Percentiles rank a stretch among this genome's conserved stretches.
These are phyloP conservation scores for Fagopyrum esculentum DNA, from an alignment of 148 eudicot genomes.

Conservation along the genomic window DNA sequence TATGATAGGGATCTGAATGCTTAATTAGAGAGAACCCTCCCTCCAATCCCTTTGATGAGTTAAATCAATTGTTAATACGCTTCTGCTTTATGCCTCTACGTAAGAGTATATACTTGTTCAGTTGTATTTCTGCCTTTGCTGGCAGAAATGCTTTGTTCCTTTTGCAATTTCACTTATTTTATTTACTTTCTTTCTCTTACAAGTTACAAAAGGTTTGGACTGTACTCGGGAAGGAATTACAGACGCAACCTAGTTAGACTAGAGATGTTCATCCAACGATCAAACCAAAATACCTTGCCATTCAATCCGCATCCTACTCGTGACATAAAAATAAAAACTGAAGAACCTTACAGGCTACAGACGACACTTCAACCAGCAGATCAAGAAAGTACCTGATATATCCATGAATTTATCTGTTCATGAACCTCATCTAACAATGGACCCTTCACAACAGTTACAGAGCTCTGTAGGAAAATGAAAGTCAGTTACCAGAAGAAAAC, in stretches of 20 bases:
- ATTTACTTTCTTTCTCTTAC: neutral
- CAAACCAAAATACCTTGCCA: neutral
- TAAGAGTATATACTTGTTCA: too few species aligned
- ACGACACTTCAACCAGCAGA: neutral
- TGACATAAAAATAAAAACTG: neutral
- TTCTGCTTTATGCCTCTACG: too few species aligned
- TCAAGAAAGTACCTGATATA: constrained; percentile 47
- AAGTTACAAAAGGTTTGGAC: neutral
- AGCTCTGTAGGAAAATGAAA: constrained; percentile 18
- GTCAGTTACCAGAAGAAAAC: neutral
- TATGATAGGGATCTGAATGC: neutral
- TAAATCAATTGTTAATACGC: too few species aligned
- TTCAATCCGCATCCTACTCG: neutral
- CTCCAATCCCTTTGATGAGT: too few species aligned
- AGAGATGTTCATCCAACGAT: neutral
- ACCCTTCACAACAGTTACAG: constrained; percentile 52
- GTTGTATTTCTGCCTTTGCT: neutral
- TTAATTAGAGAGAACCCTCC: neutral
- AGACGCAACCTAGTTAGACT: neutral
- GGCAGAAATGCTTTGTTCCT: neutral
- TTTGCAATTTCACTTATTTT: neutral
- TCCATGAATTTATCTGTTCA: constrained; percentile 58
- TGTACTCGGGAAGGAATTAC: neutral
- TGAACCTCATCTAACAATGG: constrained; percentile 66
- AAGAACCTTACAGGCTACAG: neutral